These are phyloP conservation scores for Vitis rotundifolia DNA, from an alignment of 164 flowering plant species.

Conservation along the genomic window DNA sequence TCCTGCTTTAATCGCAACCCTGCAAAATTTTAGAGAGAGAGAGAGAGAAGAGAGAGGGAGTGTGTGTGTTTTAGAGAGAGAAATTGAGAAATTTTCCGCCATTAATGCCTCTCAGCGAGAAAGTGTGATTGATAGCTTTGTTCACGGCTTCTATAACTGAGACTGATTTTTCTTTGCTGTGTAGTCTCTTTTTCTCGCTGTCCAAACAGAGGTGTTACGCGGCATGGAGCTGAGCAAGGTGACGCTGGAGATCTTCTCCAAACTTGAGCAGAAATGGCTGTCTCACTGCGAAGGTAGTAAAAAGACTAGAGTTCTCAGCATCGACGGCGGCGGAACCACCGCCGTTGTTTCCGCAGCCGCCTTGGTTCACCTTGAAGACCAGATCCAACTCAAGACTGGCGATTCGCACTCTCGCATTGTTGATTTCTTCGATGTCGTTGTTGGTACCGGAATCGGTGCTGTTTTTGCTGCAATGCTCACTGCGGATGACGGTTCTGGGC, in stretches of 20 bases:
- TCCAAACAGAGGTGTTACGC: background rate
- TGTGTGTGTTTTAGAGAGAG: background rate
- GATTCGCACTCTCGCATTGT: conserved; percentile 49
- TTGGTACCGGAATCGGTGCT: conserved; percentile 73
- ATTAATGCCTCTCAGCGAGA: conserved; percentile 30
- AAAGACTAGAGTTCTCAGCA: conserved; percentile 56
- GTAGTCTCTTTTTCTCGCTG: background rate
- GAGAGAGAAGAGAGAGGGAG: conserved; percentile 10
- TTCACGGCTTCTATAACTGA: conserved; percentile 7
- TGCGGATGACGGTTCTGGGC: conserved; percentile 53
- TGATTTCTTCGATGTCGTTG: conserved; percentile 65
- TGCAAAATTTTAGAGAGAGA: background rate
- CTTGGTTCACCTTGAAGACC: conserved; percentile 53
- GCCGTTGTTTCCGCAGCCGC: conserved; percentile 54
- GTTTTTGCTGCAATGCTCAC: conserved; percentile 57
- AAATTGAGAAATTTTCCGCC: conserved; percentile 3
- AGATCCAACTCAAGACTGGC: conserved; percentile 59
- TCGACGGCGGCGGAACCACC: conserved; percentile 68
- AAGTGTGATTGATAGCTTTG: conserved; percentile 20
- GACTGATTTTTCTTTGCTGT: background rate
- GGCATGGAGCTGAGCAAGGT: conserved; percentile 54
- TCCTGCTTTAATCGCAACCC: background rate
- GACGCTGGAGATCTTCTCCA: conserved; percentile 63
- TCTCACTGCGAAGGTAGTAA: conserved; percentile 46
- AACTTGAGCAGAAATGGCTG: conserved; percentile 71